Evolutionary conservation across 805 yeast genomes (phyloP).

Genomic region (Lachancea thermotolerans): DNA sequence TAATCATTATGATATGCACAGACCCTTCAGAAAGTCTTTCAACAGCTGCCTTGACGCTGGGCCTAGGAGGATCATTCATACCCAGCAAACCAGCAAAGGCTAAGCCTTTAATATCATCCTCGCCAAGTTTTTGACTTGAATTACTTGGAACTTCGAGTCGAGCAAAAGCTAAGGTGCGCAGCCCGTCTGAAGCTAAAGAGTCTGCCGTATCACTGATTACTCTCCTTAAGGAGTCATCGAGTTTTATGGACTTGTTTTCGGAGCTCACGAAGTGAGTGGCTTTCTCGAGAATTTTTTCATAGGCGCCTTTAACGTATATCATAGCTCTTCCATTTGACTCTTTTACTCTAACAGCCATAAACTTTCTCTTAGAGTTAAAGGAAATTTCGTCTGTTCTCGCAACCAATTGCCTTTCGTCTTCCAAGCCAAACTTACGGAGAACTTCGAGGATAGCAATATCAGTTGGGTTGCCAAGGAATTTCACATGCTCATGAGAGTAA

Average conservation of each 20-base stretch:
- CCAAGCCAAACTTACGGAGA: conserved; percentile 59
- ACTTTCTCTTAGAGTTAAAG: conserved; percentile 76
- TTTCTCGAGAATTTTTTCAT: conserved; percentile 59
- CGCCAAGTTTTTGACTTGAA: conserved; percentile 22
- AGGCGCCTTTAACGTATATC: conserved; percentile 84
- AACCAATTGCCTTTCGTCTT: conserved; percentile 55
- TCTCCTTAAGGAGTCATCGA: conserved; percentile 44
- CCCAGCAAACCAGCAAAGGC: conserved; percentile 83
- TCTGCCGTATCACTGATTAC: conserved; percentile 53
- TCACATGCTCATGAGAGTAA: conserved; percentile 60
- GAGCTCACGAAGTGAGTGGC: conserved; percentile 55
- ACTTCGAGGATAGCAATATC: conserved; percentile 86
- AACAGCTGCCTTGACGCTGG: conserved; percentile 71
- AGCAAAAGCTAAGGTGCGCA: conserved; percentile 81
- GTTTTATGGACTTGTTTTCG: conserved; percentile 51
- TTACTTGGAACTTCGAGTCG: conserved; percentile 36
- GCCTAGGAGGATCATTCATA: conserved; percentile 97
- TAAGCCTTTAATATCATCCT: conserved; percentile 48
- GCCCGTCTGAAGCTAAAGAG: conserved; percentile 70
- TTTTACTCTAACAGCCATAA: conserved; percentile 73
- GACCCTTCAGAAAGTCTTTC: conserved; percentile 80
- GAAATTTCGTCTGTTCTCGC: conserved; percentile 70
- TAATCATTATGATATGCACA: conserved; percentile 96
- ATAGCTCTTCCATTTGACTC: conserved; percentile 49
- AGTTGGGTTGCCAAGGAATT: conserved; percentile 85